Base-by-base conservation (phyloP, 2,329 filamentous ascomycete genomes). In the Nannizzia gypsea region DNA sequence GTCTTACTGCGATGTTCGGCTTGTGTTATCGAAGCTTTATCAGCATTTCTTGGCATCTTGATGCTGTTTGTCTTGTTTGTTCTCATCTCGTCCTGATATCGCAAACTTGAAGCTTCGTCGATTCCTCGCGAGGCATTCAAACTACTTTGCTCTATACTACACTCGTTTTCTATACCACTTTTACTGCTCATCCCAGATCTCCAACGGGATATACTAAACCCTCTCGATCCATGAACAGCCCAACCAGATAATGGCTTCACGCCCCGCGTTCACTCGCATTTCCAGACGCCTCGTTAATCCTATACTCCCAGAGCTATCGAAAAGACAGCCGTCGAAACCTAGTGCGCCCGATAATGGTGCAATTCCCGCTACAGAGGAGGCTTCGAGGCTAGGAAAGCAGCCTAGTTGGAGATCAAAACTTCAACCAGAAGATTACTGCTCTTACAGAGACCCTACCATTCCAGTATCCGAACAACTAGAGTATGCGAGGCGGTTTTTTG, bases 391-490 rank as follows among this genome's bases (percentile, higher is more conserved):
- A 22, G 48, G 20, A 15, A 52, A 52, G 26, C 11, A 52, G 13
- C 22, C 26, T 31, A 52, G 26, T 13, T 46, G 42, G 42, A 46
- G 42, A 24, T 11, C 42, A 52, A 52, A 52, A 28, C 48, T 31
- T 31, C 48, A 8, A 20, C 48, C 48, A 0, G 24, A 22, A 20
- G 54, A 56, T 5, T 61, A 57, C 24, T 63, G 59, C 59, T 76
- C 74, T 63, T 78, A 81, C 67, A 81, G 78, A 75, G 79, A 81
- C 59, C 81, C 79, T 0, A 62, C 67, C 44, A 69, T 73, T 4
- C 80, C 80, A 0, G 76, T 69, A 17, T 40, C 65, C 0, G 61
- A 66, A 1, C 77, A 82, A 66, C 71, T 81, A 6, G 63, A 66
- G 28, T 75, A 76, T 54, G 77, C 79, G 8, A 69, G 74, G 15